phyloP scores from a whole-genome alignment of 140 eudicot genomes.

The Stevia rebaudiana region DNA sequence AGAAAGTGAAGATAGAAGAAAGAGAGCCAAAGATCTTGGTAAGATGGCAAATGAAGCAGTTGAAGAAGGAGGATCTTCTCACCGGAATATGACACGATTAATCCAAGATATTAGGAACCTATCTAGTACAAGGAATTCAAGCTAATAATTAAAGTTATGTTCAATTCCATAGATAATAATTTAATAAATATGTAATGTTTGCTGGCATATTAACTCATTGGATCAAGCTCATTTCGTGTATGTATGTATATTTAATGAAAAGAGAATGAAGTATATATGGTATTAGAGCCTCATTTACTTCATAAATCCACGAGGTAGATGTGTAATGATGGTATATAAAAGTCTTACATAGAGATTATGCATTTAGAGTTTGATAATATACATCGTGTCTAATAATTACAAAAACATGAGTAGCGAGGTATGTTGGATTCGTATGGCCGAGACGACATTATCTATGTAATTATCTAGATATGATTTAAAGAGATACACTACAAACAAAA shows the following conservation, averaged over 20 bases:
- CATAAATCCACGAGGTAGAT: too few relatives aligned
- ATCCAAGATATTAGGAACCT: constrained; percentile 32
- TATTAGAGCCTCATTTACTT: too few relatives aligned
- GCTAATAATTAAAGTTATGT: constrained; percentile 5
- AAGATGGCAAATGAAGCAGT: constrained; percentile 30
- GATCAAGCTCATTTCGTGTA: background rate
- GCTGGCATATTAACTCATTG: background rate
- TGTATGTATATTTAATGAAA: background rate
- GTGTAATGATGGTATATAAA: too few relatives aligned
- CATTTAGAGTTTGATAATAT: too few relatives aligned
- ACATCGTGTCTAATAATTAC: too few relatives aligned
- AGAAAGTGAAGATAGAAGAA: constrained; percentile 34
- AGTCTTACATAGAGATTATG: too few relatives aligned
- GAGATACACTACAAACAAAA: too few relatives aligned
- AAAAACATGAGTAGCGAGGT: too few relatives aligned
- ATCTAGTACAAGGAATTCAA: background rate
- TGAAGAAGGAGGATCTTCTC: constrained; percentile 49
- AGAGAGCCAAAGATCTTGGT: constrained; percentile 29
- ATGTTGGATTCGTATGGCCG: too few relatives aligned
- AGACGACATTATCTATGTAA: too few relatives aligned
- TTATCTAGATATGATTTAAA: too few relatives aligned
- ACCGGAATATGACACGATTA: constrained; percentile 22
- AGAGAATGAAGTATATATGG: background rate
- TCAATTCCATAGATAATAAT: background rate
- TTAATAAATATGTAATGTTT: background rate